phyloP scores from a whole-genome alignment of 2,329 filamentous ascomycete species.

The Ophiostoma tasmaniense region DNA sequence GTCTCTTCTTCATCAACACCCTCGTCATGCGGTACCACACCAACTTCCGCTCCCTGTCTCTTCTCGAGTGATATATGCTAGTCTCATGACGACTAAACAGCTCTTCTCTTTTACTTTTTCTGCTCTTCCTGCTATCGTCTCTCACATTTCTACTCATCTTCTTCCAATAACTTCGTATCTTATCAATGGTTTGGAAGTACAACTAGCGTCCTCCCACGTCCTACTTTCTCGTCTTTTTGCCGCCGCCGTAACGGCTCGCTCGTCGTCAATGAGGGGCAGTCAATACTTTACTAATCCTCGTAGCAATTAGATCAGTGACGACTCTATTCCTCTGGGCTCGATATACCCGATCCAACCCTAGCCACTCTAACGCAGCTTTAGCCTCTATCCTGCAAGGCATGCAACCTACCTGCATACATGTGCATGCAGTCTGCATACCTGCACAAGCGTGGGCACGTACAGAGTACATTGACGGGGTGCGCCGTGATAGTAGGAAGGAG shows the following conservation, averaged over 20 bases:
- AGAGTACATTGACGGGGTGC: neutral
- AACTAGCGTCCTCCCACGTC: neutral
- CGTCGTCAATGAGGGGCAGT: neutral
- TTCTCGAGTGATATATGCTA: neutral
- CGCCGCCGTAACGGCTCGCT: neutral
- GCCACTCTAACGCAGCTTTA: constrained; percentile 4
- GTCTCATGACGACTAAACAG: neutral
- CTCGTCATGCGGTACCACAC: constrained; percentile 11
- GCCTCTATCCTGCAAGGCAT: constrained; percentile 5
- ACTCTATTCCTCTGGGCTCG: neutral
- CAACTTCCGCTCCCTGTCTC: constrained; percentile 5
- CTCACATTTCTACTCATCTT: neutral
- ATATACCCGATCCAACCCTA: neutral
- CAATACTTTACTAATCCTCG: neutral
- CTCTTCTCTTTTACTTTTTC: neutral
- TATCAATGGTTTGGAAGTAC: neutral
- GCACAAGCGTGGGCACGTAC: neutral
- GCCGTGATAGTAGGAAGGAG: neutral
- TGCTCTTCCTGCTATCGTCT: too few species aligned
- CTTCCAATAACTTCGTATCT: neutral
- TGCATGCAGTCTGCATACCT: neutral
- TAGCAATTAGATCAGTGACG: neutral
- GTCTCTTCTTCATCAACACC: neutral
- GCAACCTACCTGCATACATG: neutral
- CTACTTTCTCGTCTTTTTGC: neutral